phyloP scores from a whole-genome alignment of 176 grass and related monocot genomes.

The Themeda triandra region DNA sequence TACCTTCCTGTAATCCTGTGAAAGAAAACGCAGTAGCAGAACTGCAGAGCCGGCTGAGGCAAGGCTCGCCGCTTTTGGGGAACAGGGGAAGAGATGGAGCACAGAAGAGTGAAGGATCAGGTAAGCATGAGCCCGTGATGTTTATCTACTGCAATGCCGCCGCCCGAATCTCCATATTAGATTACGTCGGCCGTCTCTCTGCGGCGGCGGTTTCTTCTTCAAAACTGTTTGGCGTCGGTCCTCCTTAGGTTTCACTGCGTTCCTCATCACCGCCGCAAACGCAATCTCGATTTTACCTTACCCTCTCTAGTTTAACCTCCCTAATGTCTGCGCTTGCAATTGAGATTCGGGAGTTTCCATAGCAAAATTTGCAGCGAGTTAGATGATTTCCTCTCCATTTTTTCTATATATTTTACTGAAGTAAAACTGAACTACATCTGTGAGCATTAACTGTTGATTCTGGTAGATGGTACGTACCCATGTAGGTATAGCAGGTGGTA shows the following conservation, averaged over 20 bases:
- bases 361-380: not conserved
- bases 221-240: not conserved
- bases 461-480: not conserved
- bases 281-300: not conserved
- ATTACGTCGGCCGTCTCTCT: constrained; percentile 18
- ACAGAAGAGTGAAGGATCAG: constrained; percentile 61
- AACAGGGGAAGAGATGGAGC: constrained; percentile 43
- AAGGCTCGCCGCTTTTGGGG: not conserved
- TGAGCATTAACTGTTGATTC: not conserved
- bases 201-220: not conserved
- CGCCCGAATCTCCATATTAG: not conserved
- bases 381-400: not conserved
- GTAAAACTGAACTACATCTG: not conserved
- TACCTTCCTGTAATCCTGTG: not conserved
- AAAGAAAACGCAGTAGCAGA: not conserved
- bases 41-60: not conserved
- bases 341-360: not conserved
- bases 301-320: not conserved
- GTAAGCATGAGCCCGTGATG: constrained; percentile 11
- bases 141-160: not conserved
- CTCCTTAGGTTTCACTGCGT: not conserved
- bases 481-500: too few species aligned
- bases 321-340: not conserved
- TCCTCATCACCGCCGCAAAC: not conserved
- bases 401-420: not conserved